Evolutionary conservation across 2,329 filamentous ascomycete genomes (phyloP).

Genomic region (Allantophomopsis lycopodina): DNA sequence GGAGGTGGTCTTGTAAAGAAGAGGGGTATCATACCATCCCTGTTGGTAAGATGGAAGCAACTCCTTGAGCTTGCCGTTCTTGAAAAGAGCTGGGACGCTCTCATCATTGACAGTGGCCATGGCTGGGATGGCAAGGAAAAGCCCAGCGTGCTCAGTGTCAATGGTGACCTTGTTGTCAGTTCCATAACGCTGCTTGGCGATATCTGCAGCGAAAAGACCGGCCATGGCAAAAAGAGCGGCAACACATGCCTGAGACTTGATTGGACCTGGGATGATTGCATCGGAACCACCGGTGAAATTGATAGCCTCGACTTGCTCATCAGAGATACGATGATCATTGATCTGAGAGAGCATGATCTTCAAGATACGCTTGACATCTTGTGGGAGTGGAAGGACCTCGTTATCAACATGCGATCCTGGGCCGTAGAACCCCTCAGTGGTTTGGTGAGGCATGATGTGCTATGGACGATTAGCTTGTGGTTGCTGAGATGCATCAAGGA

Average conservation of each 20-base stretch:
- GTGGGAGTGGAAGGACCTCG: constrained; percentile 20
- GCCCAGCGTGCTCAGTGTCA: constrained; percentile 5
- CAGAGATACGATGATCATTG: constrained; percentile 23
- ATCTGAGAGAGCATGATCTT: constrained; percentile 21
- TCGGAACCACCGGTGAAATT: constrained; percentile 23
- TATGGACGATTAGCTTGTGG: too few relatives aligned
- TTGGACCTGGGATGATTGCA: constrained; percentile 26
- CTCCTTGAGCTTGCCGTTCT: not conserved
- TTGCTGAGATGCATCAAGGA: too few relatives aligned
- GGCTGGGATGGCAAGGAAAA: constrained; percentile 2
- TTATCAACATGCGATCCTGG: constrained; percentile 25
- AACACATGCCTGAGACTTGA: constrained; percentile 26
- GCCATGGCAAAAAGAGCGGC: constrained; percentile 28
- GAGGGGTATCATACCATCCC: constrained; percentile 1
- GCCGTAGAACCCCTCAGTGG: constrained; percentile 17
- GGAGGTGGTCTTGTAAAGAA: constrained; percentile 25
- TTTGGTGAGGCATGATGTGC: not conserved
- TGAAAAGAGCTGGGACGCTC: constrained; percentile 1
- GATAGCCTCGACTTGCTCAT: constrained; percentile 19
- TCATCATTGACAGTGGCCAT: constrained; percentile 2
- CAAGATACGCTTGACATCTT: constrained; percentile 24
- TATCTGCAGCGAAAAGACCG: constrained; percentile 25
- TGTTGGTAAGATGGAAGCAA: constrained; percentile 2
- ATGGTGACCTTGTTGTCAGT: constrained; percentile 1
- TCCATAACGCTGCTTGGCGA: constrained; percentile 14